These are phyloP conservation scores for Pseudogymnoascus sp. DNA, from an alignment of 2,329 filamentous ascomycete species.

Conservation along the genomic window DNA sequence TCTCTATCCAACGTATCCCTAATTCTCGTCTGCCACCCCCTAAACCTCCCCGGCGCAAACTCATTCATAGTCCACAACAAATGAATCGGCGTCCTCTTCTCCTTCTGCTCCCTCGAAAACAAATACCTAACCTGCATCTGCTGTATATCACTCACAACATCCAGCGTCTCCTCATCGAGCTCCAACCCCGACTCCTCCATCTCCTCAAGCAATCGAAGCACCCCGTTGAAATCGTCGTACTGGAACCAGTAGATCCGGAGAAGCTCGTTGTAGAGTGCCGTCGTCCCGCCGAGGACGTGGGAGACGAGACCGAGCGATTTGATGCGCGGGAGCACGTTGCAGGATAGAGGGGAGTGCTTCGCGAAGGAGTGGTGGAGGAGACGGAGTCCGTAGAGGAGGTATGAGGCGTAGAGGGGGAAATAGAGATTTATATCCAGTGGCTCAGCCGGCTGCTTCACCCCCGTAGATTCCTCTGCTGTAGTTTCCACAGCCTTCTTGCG, in stretches of 20 bases:
- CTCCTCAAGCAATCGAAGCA: conserved; percentile 22
- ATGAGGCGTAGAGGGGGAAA: conserved; percentile 56
- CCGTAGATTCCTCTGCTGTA: conserved; percentile 11
- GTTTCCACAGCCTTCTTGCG: background rate
- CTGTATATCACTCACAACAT: conserved; percentile 21
- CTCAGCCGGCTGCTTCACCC: conserved; percentile 2
- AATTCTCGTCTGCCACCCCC: conserved; percentile 21
- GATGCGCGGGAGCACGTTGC: conserved; percentile 57
- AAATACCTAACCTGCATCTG: conserved; percentile 14
- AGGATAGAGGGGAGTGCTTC: conserved; percentile 48
- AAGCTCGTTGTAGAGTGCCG: conserved; percentile 61
- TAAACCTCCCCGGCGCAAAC: conserved; percentile 20
- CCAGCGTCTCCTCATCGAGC: conserved; percentile 25
- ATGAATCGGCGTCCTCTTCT: conserved; percentile 16
- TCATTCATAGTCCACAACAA: conserved; percentile 25
- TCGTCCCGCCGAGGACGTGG: conserved; percentile 63
- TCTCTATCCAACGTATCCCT: background rate
- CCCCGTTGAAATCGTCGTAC: conserved; percentile 41
- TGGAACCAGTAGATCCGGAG: conserved; percentile 53
- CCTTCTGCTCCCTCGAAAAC: conserved; percentile 16
- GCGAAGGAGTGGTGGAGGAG: conserved; percentile 50
- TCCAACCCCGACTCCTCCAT: conserved; percentile 27
- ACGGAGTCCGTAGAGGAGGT: conserved; percentile 48
- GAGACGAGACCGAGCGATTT: conserved; percentile 60
- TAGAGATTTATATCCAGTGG: conserved; percentile 37